phyloP scores from a whole-genome alignment of 164 flowering plant species.

The Magnolia changhungtana region DNA sequence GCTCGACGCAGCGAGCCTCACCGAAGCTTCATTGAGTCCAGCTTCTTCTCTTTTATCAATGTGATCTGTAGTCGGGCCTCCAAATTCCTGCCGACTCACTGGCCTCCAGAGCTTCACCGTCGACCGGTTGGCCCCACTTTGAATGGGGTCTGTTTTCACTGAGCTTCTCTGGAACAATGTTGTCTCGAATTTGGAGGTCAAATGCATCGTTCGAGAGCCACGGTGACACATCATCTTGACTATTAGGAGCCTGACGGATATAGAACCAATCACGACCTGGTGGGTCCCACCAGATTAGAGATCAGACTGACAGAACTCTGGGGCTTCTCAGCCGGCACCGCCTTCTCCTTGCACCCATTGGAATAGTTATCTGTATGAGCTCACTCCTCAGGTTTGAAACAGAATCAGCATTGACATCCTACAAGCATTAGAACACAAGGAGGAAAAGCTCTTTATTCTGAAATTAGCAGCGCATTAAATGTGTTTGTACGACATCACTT shows the following conservation, averaged over 20 bases:
- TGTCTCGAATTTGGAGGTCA: slow-evolving; percentile 28
- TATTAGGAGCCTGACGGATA: slow-evolving; percentile 39
- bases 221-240: slow-evolving; percentile 16
- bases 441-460: too few relatives aligned
- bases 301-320: too few relatives aligned
- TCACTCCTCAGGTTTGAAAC: too few relatives aligned
- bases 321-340: too few relatives aligned
- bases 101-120: slow-evolving; percentile 58
- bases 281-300: too few relatives aligned
- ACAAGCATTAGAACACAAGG: too few relatives aligned
- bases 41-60: slow-evolving; percentile 23
- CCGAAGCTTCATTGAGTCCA: slow-evolving; percentile 15
- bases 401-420: too few relatives aligned
- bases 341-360: too few relatives aligned
- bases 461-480: too few relatives aligned
- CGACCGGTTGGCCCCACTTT: slow-evolving; percentile 23
- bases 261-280: slow-evolving; percentile 79
- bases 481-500: too few relatives aligned
- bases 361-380: too few relatives aligned
- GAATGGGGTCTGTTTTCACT: slow-evolving; percentile 32
- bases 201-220: slow-evolving; percentile 19
- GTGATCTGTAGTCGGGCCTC: slow-evolving; percentile 17
- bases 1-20: slow-evolving; percentile 19
- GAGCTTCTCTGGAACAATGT: slow-evolving; percentile 26
- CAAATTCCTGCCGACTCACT: slow-evolving; percentile 42